Evolutionary conservation across 2,329 filamentous ascomycete species (phyloP), one percentile per base, ranked within the genome.

Genomic region (Fonsecaea pugnacius): DNA sequence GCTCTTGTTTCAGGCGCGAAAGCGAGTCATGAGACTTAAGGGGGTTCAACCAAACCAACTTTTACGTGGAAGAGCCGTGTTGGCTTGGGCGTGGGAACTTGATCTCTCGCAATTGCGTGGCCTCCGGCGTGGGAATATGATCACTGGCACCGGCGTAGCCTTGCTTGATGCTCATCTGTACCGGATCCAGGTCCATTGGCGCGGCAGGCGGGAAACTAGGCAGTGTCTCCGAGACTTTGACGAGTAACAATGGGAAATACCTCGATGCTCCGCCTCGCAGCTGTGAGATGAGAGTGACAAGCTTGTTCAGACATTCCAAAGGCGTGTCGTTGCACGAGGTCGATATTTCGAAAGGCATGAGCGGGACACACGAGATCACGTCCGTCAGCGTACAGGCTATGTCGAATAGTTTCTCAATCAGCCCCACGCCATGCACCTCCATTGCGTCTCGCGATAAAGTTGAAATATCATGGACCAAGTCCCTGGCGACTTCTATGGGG

Each of bases 361-460:
- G 38, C 1, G 83, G 82, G 4, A 85, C 82, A 70, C 81, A 85
- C 8, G 88, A 83, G 61, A 96, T 86, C 24, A 91, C 87, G 68
- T 94, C 90, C 7, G 85, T 89, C 66, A 95, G 81, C 16, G 88
- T 87, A 74, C 85, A 89, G 12, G 90, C 87, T 38, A 93, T 85
- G 69, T 93, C 89, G 70, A 95, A 85, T 12, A 96, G 78, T 74
- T 94, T 94, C 73, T 93, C 91, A 65, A 95, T 87, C 89, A 96
- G 75, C 30, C 89, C 89, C 43, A 91, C 84, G 18, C 89, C 89
- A 69, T 93, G 83, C 2, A 93, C 80, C 68, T 94, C 91, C 80
- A 92, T 88, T 50, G 87, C 87, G 69, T 88, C 84, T 38, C 86
- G 86, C 0, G 89, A 88, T 72, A 95, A 89, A 59, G 89, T 86